phyloP scores from a whole-genome alignment of 2,329 filamentous ascomycete species.

The Microsporum ferrugineum region DNA sequence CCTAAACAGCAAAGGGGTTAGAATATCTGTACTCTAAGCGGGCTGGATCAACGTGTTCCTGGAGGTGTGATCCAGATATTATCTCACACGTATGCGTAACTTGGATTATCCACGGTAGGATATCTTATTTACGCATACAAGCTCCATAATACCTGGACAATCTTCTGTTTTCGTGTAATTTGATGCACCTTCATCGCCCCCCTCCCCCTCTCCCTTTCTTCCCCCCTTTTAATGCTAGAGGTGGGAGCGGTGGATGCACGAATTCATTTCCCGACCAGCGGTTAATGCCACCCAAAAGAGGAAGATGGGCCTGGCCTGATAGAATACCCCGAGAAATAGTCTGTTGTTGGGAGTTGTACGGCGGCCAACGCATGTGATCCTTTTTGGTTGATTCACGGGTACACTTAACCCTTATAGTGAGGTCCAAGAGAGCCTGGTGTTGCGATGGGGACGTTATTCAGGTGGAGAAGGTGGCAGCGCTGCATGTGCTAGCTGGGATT shows the following conservation, averaged over 20 bases:
- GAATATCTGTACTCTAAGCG: neutral
- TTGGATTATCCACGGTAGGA: neutral
- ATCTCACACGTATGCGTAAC: neutral
- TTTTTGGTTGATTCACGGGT: too few relatives aligned
- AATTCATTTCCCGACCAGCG: neutral
- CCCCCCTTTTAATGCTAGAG: too few relatives aligned
- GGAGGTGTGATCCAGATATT: neutral
- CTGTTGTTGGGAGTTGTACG: neutral
- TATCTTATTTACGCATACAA: neutral
- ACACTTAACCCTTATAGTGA: too few relatives aligned
- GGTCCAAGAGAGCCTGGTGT: neutral
- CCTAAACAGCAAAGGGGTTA: neutral
- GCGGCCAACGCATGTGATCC: neutral
- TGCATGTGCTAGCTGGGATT: neutral
- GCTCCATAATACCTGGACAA: neutral
- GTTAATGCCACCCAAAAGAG: neutral
- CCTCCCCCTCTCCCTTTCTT: neutral
- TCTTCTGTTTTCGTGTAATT: neutral
- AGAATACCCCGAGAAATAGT: neutral
- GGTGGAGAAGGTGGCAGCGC: neutral
- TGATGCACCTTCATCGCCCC: neutral
- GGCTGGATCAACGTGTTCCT: neutral
- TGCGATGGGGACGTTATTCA: neutral
- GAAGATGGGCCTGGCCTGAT: neutral
- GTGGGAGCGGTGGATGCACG: neutral